Conservation (phyloP, 1,284 basidiomycete species). For the Ceratobasidium sp. region DNA sequence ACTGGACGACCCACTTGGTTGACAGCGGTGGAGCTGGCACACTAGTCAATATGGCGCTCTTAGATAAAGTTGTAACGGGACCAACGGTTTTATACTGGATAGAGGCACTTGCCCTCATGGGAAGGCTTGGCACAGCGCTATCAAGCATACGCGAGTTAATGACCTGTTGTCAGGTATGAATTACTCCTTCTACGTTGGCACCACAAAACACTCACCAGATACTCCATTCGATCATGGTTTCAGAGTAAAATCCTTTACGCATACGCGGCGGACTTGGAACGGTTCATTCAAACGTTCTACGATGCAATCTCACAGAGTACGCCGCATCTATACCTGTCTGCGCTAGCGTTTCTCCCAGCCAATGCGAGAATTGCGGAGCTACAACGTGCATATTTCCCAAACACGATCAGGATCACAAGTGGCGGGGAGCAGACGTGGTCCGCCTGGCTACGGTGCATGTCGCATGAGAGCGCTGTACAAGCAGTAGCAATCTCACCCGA, state of each 20-base stretch:
- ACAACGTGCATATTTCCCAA: neutral
- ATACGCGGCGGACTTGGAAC: neutral
- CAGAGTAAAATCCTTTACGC: neutral
- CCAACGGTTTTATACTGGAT: conserved; percentile 37
- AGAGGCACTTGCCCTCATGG: conserved; percentile 33
- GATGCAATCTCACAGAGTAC: neutral
- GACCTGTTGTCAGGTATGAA: neutral
- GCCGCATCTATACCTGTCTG: conserved; percentile 14
- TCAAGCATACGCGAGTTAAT: neutral
- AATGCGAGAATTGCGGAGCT: neutral
- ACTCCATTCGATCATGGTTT: neutral
- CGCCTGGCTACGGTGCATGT: neutral
- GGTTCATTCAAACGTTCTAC: conserved; percentile 1
- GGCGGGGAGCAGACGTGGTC: neutral
- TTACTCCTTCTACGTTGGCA: neutral
- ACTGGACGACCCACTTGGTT: conserved; percentile 12
- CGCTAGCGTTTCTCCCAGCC: neutral
- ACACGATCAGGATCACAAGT: neutral
- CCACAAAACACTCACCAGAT: neutral
- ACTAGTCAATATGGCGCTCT: too few relatives aligned
- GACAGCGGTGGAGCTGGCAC: neutral
- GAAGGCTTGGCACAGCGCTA: neutral
- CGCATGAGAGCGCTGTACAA: neutral
- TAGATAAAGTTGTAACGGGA: neutral
- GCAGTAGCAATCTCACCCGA: conserved; percentile 9